phyloP scores from a whole-genome alignment of 352 stramenopile species.

The Phytophthora hibernalis region DNA sequence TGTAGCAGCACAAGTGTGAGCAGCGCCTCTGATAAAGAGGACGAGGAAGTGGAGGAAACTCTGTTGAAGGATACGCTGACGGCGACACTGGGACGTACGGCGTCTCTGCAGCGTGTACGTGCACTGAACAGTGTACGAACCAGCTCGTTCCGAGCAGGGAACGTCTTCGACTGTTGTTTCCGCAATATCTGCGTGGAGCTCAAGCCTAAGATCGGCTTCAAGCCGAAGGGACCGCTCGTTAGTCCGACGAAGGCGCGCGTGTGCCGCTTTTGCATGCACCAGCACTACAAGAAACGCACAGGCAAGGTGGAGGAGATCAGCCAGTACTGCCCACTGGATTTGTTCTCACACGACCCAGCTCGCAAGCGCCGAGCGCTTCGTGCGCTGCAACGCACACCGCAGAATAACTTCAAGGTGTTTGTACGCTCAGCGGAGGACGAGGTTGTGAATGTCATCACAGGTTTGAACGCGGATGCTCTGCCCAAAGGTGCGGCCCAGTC shows the following conservation, averaged over 20 bases:
- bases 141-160: constrained; percentile 50
- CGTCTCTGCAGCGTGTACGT: constrained; percentile 7
- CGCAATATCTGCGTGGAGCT: constrained; percentile 89
- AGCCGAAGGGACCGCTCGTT: constrained; percentile 62
- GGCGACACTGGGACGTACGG: constrained; percentile 15
- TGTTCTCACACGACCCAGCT: constrained; percentile 74
- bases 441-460: constrained; percentile 82
- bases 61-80: constrained; percentile 22
- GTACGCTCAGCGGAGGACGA: constrained; percentile 81
- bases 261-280: constrained; percentile 91
- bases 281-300: constrained; percentile 80
- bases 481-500: constrained; percentile 72
- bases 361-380: constrained; percentile 69
- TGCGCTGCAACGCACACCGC: constrained; percentile 78
- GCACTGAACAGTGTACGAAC: constrained; percentile 37
- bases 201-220: constrained; percentile 89
- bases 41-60: constrained; percentile 36
- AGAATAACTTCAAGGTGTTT: constrained; percentile 93
- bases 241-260: constrained; percentile 66
- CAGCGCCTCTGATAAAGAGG: constrained; percentile 42
- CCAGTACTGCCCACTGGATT: constrained; percentile 82
- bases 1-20: constrained; percentile 45
- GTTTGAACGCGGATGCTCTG: constrained; percentile 68
- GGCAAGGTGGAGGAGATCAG: constrained; percentile 87
- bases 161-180: constrained; percentile 88